Evolutionary conservation across 2,329 filamentous ascomycete genomes (phyloP).

Genomic region (Colletotrichum sp.): DNA sequence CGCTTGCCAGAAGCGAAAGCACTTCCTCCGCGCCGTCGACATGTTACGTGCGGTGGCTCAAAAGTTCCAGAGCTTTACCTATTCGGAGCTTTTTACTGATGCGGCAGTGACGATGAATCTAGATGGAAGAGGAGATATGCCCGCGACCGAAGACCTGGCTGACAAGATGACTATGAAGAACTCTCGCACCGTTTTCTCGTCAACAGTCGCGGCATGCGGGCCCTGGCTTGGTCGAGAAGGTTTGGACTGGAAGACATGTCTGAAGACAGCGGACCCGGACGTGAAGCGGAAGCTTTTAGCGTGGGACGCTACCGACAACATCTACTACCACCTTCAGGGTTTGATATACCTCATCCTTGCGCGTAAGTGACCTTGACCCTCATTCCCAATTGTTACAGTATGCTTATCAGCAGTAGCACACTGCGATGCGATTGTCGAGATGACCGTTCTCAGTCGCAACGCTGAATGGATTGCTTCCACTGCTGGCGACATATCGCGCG

Average conservation of each 20-base stretch:
- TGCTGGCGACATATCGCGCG: neutral
- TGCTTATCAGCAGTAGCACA: neutral
- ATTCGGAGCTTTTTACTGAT: neutral
- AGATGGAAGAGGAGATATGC: neutral
- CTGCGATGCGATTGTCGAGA: conserved; percentile 14
- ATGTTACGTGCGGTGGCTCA: neutral
- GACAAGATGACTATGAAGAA: neutral
- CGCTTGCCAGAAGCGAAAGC: conserved; percentile 2
- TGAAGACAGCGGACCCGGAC: neutral
- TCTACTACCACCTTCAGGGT: conserved; percentile 12
- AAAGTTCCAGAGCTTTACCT: conserved; percentile 9
- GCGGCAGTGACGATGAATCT: neutral
- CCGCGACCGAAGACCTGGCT: neutral
- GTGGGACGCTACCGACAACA: conserved; percentile 11
- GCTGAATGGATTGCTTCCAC: neutral
- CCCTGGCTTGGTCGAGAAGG: neutral
- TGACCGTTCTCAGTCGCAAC: conserved; percentile 15
- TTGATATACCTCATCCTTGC: conserved; percentile 1
- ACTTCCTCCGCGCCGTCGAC: conserved; percentile 13
- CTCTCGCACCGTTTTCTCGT: neutral
- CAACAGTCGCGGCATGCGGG: neutral
- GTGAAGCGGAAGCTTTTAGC: neutral
- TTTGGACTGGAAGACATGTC: neutral
- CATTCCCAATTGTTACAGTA: neutral
- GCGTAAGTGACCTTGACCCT: neutral